Evolutionary conservation across 1,284 basidiomycete genomes (phyloP).

Genomic region (Irpex sp.): DNA sequence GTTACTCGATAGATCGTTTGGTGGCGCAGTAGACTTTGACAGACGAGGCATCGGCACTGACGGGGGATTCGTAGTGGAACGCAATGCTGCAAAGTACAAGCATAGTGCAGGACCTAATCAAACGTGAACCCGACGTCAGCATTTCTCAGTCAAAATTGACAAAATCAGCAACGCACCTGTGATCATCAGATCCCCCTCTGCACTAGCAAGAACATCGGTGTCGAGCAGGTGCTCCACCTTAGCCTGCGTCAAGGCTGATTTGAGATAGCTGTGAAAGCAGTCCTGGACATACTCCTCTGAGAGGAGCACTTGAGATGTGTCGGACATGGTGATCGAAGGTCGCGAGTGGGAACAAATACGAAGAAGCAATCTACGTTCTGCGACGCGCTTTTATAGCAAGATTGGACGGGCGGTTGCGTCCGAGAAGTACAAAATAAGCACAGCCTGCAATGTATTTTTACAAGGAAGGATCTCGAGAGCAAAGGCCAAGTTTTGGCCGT

Average conservation of each 20-base stretch:
- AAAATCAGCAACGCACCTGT: conserved; percentile 48
- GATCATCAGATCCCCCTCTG: conserved; percentile 78
- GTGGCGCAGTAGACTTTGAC: conserved; percentile 28
- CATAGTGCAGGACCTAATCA: conserved; percentile 57
- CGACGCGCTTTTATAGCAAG: background rate
- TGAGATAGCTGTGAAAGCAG: conserved; percentile 76
- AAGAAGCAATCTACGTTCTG: background rate
- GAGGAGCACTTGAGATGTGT: conserved; percentile 25
- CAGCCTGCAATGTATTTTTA: background rate
- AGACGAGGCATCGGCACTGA: conserved; percentile 53
- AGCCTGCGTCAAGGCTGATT: conserved; percentile 71
- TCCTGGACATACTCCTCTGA: conserved; percentile 66
- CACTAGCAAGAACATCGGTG: conserved; percentile 65
- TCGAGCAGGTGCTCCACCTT: conserved; percentile 71
- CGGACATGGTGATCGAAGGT: conserved; percentile 1
- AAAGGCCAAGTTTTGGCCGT: background rate
- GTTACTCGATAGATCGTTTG: conserved; percentile 43
- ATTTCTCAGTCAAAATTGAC: background rate
- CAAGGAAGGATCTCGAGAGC: background rate
- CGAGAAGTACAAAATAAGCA: background rate
- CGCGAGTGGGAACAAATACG: background rate
- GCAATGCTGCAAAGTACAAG: conserved; percentile 65
- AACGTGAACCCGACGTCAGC: background rate
- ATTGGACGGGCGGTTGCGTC: background rate
- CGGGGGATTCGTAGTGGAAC: conserved; percentile 59